Percentiles rank a stretch among this genome's conserved stretches.
Evolutionary conservation across 805 yeast genomes (phyloP).

Genomic region (Millerozyma miso): DNA sequence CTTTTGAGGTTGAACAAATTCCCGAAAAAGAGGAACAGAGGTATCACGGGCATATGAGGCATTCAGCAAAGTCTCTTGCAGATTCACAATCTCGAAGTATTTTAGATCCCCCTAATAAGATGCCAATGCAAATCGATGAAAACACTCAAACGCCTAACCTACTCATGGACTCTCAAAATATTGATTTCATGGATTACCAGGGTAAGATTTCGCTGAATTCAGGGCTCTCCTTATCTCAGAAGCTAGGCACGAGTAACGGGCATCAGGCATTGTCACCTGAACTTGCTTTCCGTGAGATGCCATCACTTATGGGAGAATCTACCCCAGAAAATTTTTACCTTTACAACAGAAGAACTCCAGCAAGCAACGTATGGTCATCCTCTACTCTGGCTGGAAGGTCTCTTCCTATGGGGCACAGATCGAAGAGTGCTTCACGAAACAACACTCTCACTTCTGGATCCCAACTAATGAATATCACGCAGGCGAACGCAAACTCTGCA

Average conservation of each 20-base stretch:
- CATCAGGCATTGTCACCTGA: not conserved
- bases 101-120: not conserved
- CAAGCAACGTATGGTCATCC: not conserved
- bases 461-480: not conserved
- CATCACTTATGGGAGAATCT: not conserved
- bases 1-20: not conserved
- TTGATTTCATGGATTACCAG: not conserved
- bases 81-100: not conserved
- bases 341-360: not conserved
- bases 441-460: not conserved
- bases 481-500: not conserved
- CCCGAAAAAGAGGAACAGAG: not conserved
- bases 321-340: not conserved
- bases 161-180: not conserved
- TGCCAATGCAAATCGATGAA: not conserved
- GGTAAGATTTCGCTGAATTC: not conserved
- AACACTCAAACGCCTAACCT: not conserved
- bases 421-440: not conserved
- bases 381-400: not conserved
- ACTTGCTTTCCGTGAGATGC: not conserved
- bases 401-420: not conserved
- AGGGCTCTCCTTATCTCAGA: not conserved
- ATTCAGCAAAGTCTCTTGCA: not conserved
- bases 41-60: not conserved
- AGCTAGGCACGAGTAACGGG: not conserved